Conservation (phyloP, 2,329 filamentous ascomycete genomes). For the Pseudopithomyces chartarum region DNA sequence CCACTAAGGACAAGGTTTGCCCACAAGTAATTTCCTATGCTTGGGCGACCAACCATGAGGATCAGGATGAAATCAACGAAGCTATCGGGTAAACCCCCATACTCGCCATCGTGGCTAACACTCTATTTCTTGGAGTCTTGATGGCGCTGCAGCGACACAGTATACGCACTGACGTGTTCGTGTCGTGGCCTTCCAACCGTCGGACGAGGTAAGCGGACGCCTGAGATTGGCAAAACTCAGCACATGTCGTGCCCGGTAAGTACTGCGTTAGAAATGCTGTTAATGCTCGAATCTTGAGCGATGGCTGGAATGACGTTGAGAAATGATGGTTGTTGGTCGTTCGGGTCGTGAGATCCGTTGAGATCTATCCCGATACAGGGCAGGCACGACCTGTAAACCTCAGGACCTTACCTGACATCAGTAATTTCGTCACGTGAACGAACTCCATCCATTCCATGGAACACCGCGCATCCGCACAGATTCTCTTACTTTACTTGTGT, state of each 20-base stretch:
- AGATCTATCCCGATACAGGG: not conserved
- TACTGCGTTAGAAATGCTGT: not conserved
- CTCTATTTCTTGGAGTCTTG: not conserved
- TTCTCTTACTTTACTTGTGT: not conserved
- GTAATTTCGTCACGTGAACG: too few relatives aligned
- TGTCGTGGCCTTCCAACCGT: conserved; percentile 13
- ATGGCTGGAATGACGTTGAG: not conserved
- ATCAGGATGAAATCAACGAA: conserved; percentile 31
- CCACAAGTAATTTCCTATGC: conserved; percentile 38
- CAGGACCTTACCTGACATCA: too few relatives aligned
- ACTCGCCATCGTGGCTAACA: not conserved
- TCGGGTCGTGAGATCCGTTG: not conserved
- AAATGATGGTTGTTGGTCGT: not conserved
- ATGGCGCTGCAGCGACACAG: conserved; percentile 2
- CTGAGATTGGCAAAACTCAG: not conserved
- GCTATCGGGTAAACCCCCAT: conserved; percentile 17
- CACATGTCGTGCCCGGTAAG: not conserved
- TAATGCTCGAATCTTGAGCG: not conserved
- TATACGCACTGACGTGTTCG: conserved; percentile 6
- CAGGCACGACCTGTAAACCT: not conserved
- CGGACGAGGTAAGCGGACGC: not conserved
- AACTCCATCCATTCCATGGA: too few relatives aligned
- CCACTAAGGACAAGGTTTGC: conserved; percentile 23
- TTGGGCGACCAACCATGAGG: conserved; percentile 25
- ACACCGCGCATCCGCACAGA: not conserved